Evolutionary conservation across 371 early-diverging fungal genomes (phyloP).

Genomic region (Blastocladiella emersonii): DNA sequence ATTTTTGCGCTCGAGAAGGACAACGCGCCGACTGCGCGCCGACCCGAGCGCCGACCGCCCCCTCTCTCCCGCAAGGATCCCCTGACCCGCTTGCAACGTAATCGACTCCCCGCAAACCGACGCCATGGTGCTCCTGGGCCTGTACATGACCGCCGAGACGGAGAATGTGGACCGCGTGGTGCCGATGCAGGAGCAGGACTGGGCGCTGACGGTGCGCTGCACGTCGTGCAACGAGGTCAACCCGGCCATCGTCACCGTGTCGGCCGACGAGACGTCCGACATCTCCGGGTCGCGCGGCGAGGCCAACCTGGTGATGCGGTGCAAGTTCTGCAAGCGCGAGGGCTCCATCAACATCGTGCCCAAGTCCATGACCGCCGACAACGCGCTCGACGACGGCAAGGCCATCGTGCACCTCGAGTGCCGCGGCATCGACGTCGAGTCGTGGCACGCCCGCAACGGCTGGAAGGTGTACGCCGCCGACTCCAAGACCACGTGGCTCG

Average conservation of each 20-base stretch:
- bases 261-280: neutral
- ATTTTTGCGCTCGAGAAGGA: too few relatives aligned
- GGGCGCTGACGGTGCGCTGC: neutral
- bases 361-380: neutral
- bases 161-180: neutral
- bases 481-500: neutral
- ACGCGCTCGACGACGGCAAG: neutral
- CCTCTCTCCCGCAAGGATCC: too few relatives aligned
- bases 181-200: neutral
- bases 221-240: constrained; percentile 6
- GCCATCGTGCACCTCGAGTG: neutral
- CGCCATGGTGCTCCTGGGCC: neutral
- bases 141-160: constrained; percentile 4
- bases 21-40: too few relatives aligned
- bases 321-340: constrained; percentile 84
- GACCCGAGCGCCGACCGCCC: too few relatives aligned
- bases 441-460: neutral
- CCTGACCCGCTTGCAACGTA: too few relatives aligned
- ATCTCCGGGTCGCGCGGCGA: constrained; percentile 34
- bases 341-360: constrained; percentile 40
- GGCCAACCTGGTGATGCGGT: constrained; percentile 79
- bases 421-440: neutral
- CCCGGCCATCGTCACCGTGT: constrained; percentile 9
- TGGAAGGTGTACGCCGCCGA: neutral
- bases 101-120: neutral